Conservation (phyloP, 2,329 filamentous ascomycete species). For the Triangularia setosa region DNA sequence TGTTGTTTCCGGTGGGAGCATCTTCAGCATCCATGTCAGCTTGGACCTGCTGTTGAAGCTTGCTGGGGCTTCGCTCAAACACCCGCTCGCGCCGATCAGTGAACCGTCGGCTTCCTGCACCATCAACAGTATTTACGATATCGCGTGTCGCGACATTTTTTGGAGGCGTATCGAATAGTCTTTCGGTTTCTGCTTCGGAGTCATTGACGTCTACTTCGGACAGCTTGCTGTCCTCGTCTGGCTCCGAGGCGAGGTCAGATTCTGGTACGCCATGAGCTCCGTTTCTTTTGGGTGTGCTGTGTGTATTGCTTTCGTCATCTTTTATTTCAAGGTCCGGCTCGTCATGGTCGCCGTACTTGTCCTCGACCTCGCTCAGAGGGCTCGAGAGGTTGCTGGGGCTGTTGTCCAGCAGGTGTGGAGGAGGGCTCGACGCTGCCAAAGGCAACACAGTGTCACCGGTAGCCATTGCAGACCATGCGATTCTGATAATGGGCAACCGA, state of each 20-base stretch:
- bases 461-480: conserved; percentile 43
- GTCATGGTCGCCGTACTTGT: conserved; percentile 68
- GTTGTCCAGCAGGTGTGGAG: conserved; percentile 45
- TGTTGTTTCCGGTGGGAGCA: conserved; percentile 33
- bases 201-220: conserved; percentile 57
- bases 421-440: conserved; percentile 47
- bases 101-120: conserved; percentile 56
- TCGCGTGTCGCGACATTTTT: conserved; percentile 40
- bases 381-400: conserved; percentile 76
- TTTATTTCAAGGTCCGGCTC: conserved; percentile 47
- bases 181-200: conserved; percentile 90
- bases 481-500: background rate
- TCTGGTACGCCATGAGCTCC: conserved; percentile 24
- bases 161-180: conserved; percentile 82
- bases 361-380: conserved; percentile 87
- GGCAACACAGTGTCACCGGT: conserved; percentile 47
- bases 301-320: conserved; percentile 13
- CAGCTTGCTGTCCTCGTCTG: conserved; percentile 41
- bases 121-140: conserved; percentile 45
- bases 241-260: conserved; percentile 24
- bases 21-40: conserved; percentile 34
- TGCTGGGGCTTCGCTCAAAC: conserved; percentile 70
- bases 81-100: conserved; percentile 44
- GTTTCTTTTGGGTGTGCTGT: conserved; percentile 19
- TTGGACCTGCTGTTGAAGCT: conserved; percentile 56